Conservation (phyloP, 2,329 filamentous ascomycete genomes). For the Epichloe typhina region DNA sequence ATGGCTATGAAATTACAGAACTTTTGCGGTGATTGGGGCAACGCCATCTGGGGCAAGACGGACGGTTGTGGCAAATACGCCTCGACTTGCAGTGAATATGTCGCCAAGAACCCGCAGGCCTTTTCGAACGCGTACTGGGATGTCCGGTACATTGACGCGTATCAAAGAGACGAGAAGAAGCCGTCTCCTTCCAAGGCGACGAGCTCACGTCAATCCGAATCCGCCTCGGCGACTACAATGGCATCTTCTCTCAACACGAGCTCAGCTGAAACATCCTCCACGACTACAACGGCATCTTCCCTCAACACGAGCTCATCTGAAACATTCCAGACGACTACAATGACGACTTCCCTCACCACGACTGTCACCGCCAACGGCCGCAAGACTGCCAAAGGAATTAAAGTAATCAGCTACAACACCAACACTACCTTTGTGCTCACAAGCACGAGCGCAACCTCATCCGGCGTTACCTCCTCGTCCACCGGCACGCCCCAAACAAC, state of each 20-base stretch:
- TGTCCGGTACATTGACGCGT: slow-evolving; percentile 41
- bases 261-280: not conserved
- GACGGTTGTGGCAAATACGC: slow-evolving; percentile 28
- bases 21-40: slow-evolving; percentile 69
- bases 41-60: slow-evolving; percentile 25
- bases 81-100: slow-evolving; percentile 32
- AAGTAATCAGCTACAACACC: not conserved
- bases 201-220: not conserved
- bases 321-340: not conserved
- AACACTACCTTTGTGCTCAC: not conserved
- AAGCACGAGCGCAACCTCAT: not conserved
- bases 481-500: slow-evolving; percentile 2
- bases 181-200: not conserved
- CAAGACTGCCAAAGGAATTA: slow-evolving; percentile 2
- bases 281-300: not conserved
- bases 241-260: not conserved
- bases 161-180: slow-evolving; percentile 13
- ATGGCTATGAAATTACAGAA: slow-evolving; percentile 24
- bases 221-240: not conserved
- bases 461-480: slow-evolving; percentile 1
- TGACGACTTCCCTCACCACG: slow-evolving; percentile 11
- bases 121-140: slow-evolving; percentile 36
- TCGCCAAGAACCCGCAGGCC: slow-evolving; percentile 29
- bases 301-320: not conserved
- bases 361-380: slow-evolving; percentile 14